These are phyloP conservation scores for Kwoniella sp. DNA, from an alignment of 768 basidiomycete genomes.

Conservation along the genomic window DNA sequence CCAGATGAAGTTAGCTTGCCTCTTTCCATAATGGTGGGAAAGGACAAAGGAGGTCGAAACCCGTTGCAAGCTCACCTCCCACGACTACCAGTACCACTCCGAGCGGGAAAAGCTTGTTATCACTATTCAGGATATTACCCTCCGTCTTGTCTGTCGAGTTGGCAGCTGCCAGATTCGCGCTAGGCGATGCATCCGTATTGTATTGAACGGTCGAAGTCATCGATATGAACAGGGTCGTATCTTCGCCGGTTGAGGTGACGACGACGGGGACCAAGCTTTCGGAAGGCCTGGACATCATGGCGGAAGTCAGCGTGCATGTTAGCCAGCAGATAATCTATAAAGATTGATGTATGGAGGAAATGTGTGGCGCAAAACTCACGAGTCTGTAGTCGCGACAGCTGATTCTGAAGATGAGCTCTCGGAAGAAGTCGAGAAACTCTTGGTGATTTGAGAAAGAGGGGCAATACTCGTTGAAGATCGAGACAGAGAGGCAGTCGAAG, in stretches of 20 bases:
- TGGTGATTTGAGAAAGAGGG: not conserved
- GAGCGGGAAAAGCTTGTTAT: slow-evolving; percentile 33
- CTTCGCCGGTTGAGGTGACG: not conserved
- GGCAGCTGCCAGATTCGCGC: not conserved
- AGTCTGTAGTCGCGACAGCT: too few species aligned
- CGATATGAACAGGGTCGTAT: not conserved
- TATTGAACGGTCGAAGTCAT: not conserved
- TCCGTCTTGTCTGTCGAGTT: not conserved
- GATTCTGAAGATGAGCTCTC: not conserved
- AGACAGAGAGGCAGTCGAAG: not conserved
- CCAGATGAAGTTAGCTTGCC: too few species aligned
- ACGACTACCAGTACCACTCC: slow-evolving; percentile 26
- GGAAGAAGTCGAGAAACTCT: not conserved
- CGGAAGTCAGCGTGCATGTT: too few species aligned
- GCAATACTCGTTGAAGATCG: too few species aligned
- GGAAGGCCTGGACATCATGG: not conserved
- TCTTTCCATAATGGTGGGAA: too few species aligned
- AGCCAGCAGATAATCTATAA: too few species aligned
- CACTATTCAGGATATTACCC: slow-evolving; percentile 26
- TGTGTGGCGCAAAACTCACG: too few species aligned
- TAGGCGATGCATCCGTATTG: not conserved
- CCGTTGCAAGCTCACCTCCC: slow-evolving; percentile 27
- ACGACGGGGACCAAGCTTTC: not conserved
- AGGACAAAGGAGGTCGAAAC: too few species aligned
- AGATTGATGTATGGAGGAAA: too few species aligned